These are phyloP conservation scores for Boletus fagicola DNA, from an alignment of 768 basidiomycete genomes.

Conservation along the genomic window DNA sequence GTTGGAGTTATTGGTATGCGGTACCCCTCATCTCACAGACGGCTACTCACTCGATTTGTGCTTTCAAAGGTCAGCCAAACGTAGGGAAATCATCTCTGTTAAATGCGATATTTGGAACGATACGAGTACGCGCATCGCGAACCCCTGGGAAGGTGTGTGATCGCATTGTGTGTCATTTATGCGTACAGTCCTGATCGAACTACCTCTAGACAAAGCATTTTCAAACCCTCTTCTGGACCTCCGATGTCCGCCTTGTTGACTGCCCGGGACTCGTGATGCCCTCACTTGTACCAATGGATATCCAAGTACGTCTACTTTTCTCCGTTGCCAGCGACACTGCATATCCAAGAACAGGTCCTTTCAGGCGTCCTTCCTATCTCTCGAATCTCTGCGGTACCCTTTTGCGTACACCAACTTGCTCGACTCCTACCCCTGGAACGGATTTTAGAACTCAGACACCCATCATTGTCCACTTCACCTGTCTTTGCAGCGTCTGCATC, in stretches of 20 bases:
- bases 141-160: conserved; percentile 77
- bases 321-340: not conserved
- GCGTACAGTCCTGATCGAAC: not conserved
- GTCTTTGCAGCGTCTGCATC: not conserved
- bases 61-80: conserved; percentile 77
- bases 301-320: conserved; percentile 51
- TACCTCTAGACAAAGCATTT: conserved; percentile 81
- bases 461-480: conserved; percentile 31
- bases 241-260: conserved; percentile 85
- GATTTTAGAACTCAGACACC: conserved; percentile 59
- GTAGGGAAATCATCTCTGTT: conserved; percentile 92
- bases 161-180: not conserved
- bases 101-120: conserved; percentile 84
- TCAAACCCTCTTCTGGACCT: conserved; percentile 89
- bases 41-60: not conserved
- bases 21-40: not conserved
- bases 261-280: conserved; percentile 96
- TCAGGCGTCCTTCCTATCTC: conserved; percentile 76
- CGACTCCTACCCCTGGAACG: conserved; percentile 74
- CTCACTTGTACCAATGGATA: conserved; percentile 75
- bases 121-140: conserved; percentile 76
- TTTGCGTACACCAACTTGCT: conserved; percentile 73
- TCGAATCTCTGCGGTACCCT: conserved; percentile 77
- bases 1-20: conserved; percentile 73
- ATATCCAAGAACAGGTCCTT: conserved; percentile 48